Conservation (phyloP, 331 rosid genomes). For the Rhamnella rubrinervis region DNA sequence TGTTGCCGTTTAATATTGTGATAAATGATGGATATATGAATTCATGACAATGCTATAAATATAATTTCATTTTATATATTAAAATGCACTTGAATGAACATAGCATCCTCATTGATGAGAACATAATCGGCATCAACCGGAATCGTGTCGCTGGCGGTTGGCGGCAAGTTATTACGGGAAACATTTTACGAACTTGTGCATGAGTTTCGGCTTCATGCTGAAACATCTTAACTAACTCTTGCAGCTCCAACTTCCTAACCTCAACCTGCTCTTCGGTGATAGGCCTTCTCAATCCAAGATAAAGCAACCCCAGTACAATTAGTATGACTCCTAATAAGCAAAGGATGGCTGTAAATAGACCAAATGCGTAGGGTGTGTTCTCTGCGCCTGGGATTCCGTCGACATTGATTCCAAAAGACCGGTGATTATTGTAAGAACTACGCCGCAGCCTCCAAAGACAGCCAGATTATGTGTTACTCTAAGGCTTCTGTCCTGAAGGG, state of each 20-base stretch:
- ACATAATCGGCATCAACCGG: conserved; percentile 40
- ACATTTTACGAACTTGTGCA: conserved; percentile 54
- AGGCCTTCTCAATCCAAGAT: conserved; percentile 75
- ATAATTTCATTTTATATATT: no score
- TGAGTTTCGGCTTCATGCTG: conserved; percentile 94
- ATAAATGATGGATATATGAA: no score
- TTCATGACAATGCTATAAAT: no score
- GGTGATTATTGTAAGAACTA: conserved; percentile 74
- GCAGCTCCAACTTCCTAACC: conserved; percentile 69
- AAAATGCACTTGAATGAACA: not conserved
- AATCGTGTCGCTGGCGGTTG: conserved; percentile 41
- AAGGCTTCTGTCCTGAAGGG: conserved; percentile 77
- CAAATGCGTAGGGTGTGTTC: conserved; percentile 71
- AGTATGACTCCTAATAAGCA: conserved; percentile 48
- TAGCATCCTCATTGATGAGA: conserved; percentile 29
- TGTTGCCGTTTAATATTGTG: no score
- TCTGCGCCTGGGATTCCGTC: conserved; percentile 84
- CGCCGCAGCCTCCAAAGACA: conserved; percentile 88
- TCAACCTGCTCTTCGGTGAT: conserved; percentile 51
- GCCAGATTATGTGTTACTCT: conserved; percentile 76
- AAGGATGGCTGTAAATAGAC: conserved; percentile 53
- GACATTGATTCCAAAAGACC: conserved; percentile 91
- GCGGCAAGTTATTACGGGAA: conserved; percentile 56
- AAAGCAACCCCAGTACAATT: conserved; percentile 58
- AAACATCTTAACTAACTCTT: conserved; percentile 73